Base-by-base conservation (phyloP, 257 asterid species). In the Solanum tacnaense region DNA sequence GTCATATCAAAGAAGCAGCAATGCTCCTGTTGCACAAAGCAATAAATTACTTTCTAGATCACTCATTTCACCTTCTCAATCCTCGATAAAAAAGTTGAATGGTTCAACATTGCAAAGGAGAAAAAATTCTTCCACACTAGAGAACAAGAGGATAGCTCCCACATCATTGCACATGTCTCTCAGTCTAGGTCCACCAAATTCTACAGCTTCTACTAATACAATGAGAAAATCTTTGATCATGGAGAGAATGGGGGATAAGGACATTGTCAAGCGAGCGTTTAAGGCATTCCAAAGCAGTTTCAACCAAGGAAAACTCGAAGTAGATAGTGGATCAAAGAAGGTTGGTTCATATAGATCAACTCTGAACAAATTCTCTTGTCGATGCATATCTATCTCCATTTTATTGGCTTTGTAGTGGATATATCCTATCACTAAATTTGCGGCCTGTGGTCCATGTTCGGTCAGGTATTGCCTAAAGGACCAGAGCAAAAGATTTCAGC, bases 201-300 rank as follows among this genome's bases (percentile, higher is more conserved):
- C 94, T 68, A 86, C 89, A 34, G 87, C 90, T 84, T 87, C 90
- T 89, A 78, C 83, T 58, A 78, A 94, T 29, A 86, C 92, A 90
- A 91, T 91, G 68, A 89, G 98, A 73, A 95, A 93, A 91, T 95
- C 99, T 72, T 90, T 93, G 93, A 96, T 96, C 78, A 95, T 96
- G 99, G 99, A 95, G 89, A 91, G 88, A 79, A 94, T 96, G 98
- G 99, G 98, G 91, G 98, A 96, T 90, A 95, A 96, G 94, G 99
- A 95, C 90, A 95, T 96, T 35, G 96, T 96, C 56, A 92, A 88
- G 87, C 91, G 98, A 85, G 99, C 98, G 88, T 96, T 96, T 89
- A 96, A 92, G 93, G 86, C 96, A 89, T 96, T 95, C 89, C 98
- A 94, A 89, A 94, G 92, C 86, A 93, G 92, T 44, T 72, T 84